These are phyloP conservation scores for Platismatia glauca DNA, from an alignment of 495 filamentous ascomycete genomes.

Conservation along the genomic window DNA sequence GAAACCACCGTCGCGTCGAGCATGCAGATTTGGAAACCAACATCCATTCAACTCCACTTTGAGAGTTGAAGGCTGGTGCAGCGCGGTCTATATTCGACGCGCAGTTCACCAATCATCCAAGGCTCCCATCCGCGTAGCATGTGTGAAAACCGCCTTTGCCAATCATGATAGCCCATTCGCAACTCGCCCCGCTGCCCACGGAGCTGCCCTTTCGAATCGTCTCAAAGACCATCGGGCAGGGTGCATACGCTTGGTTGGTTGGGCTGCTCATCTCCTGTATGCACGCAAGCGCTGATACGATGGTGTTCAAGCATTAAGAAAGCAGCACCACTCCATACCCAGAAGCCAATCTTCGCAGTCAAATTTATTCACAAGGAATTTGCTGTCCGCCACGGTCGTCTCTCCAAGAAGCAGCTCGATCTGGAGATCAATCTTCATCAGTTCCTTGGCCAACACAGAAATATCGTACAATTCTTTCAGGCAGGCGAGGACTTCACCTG, in stretches of 20 bases:
- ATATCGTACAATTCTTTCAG: slow-evolving; percentile 86
- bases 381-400: slow-evolving; percentile 76
- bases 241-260: slow-evolving; percentile 91
- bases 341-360: slow-evolving; percentile 74
- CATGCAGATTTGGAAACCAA: slow-evolving; percentile 3
- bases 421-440: slow-evolving; percentile 85
- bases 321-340: slow-evolving; percentile 60
- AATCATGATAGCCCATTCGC: slow-evolving; percentile 58
- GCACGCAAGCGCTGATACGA: slow-evolving; percentile 5
- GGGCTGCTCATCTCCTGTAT: slow-evolving; percentile 13
- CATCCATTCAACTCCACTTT: background rate
- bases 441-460: slow-evolving; percentile 77
- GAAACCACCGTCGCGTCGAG: slow-evolving; percentile 6
- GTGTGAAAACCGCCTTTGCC: background rate
- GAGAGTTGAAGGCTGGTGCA: background rate
- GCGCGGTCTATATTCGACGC: background rate
- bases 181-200: slow-evolving; percentile 75
- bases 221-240: slow-evolving; percentile 90
- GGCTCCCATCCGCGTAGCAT: slow-evolving; percentile 1
- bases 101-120: background rate
- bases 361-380: slow-evolving; percentile 98
- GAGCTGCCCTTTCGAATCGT: slow-evolving; percentile 83
- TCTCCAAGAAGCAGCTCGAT: slow-evolving; percentile 76
- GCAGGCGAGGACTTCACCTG: slow-evolving; percentile 81
- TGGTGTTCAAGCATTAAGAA: slow-evolving; percentile 71